phyloP scores from a whole-genome alignment of 129 eudicot species.

The Solidago caesia region DNA sequence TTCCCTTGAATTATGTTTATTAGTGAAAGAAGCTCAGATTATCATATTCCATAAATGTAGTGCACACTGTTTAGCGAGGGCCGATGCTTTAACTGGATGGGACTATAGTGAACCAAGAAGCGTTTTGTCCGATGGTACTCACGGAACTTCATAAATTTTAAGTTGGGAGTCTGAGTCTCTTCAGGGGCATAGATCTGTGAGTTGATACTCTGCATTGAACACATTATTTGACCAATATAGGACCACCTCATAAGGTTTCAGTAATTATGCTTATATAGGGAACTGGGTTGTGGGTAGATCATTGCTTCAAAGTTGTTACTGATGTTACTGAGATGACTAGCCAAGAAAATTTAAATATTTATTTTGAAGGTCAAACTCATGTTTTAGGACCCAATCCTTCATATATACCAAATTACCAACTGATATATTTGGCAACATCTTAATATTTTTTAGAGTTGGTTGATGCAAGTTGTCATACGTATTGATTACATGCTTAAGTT shows the following conservation, averaged over 20 bases:
- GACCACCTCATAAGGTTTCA: not conserved
- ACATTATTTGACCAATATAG: not conserved
- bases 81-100: constrained; percentile 15
- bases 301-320: not conserved
- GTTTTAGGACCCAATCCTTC: not conserved
- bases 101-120: constrained; percentile 4
- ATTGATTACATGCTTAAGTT: constrained; percentile 2
- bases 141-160: not conserved
- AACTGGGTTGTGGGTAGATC: not conserved
- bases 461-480: constrained; percentile 7
- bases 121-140: not conserved
- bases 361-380: constrained; percentile 4
- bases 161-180: not conserved
- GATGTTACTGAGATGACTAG: not conserved
- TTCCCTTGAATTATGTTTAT: not conserved
- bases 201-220: not conserved
- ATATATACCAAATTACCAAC: not conserved
- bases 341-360: not conserved
- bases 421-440: not conserved
- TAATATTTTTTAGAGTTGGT: not conserved
- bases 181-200: not conserved
- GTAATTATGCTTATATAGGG: not conserved
- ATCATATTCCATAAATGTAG: constrained; percentile 15
- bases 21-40: constrained; percentile 12
- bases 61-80: constrained; percentile 4